These are phyloP conservation scores for Xylaria bambusicola DNA, from an alignment of 495 filamentous ascomycete species.

Conservation along the genomic window DNA sequence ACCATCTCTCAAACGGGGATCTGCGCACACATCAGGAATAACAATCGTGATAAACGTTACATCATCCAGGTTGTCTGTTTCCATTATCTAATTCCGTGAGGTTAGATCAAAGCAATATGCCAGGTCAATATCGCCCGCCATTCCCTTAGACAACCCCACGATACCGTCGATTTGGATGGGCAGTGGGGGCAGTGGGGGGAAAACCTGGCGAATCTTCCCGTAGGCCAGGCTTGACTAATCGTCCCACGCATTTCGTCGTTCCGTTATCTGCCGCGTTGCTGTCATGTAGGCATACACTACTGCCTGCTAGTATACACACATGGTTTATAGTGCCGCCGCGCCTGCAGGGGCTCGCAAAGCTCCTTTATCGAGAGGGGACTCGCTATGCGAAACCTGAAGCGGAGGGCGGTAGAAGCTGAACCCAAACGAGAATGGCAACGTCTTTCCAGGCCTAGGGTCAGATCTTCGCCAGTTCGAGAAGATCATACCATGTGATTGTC, in stretches of 20 bases:
- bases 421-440: neutral
- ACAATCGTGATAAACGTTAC: neutral
- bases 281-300: neutral
- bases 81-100: neutral
- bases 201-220: neutral
- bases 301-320: neutral
- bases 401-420: constrained; percentile 1
- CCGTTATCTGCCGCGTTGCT: constrained; percentile 2
- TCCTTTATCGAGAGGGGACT: neutral
- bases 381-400: neutral
- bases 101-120: neutral
- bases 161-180: constrained; percentile 1
- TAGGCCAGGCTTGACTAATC: neutral
- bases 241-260: neutral
- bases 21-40: no score
- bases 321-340: neutral
- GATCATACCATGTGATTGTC: neutral
- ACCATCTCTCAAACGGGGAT: no score
- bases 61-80: neutral
- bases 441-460: neutral
- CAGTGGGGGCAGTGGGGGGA: constrained; percentile 8
- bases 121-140: neutral
- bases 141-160: constrained; percentile 10
- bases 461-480: no score
- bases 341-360: neutral